Percentiles rank a stretch among this genome's conserved stretches.
These are phyloP conservation scores for Termitomyces sp. DNA, from an alignment of 1,284 basidiomycete genomes.

Conservation along the genomic window DNA sequence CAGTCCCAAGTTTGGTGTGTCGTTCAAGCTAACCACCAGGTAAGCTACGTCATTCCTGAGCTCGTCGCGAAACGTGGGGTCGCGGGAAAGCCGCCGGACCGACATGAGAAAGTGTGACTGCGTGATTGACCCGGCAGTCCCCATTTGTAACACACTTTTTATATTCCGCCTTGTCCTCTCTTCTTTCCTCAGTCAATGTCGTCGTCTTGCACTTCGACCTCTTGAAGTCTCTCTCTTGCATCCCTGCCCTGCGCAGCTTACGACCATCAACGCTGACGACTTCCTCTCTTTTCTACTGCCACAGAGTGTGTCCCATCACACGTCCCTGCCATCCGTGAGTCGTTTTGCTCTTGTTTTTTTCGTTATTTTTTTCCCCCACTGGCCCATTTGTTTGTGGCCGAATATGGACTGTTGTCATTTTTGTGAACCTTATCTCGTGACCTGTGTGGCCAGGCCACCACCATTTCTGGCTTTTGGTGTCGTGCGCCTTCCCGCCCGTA, in stretches of 20 bases:
- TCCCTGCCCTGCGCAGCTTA: constrained; percentile 27
- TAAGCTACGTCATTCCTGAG: constrained; percentile 25
- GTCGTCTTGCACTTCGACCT: constrained; percentile 31
- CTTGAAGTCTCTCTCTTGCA: constrained; percentile 16
- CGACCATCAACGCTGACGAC: constrained; percentile 55
- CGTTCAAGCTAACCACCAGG: not conserved
- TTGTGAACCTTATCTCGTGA: constrained; percentile 10
- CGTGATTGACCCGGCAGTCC: constrained; percentile 20
- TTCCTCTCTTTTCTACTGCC: constrained; percentile 28
- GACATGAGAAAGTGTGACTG: constrained; percentile 15
- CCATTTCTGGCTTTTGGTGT: not conserved
- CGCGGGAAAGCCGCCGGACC: constrained; percentile 32
- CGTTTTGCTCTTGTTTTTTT: constrained; percentile 9
- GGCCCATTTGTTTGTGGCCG: not conserved
- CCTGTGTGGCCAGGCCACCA: not conserved
- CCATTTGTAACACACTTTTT: constrained; percentile 22
- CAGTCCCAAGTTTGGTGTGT: not conserved
- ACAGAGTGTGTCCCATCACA: constrained; percentile 22
- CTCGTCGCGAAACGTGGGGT: constrained; percentile 56
- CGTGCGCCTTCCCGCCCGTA: constrained; percentile 6
- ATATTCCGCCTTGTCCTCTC: constrained; percentile 30
- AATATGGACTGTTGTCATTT: constrained; percentile 12
- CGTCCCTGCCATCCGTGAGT: constrained; percentile 31
- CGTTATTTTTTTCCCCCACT: constrained; percentile 7
- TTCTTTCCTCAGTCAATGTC: constrained; percentile 32